Evolutionary conservation across 2,329 filamentous ascomycete genomes (phyloP), one percentile per base, ranked within the genome.

Genomic region (Fusarium coffeatum): DNA sequence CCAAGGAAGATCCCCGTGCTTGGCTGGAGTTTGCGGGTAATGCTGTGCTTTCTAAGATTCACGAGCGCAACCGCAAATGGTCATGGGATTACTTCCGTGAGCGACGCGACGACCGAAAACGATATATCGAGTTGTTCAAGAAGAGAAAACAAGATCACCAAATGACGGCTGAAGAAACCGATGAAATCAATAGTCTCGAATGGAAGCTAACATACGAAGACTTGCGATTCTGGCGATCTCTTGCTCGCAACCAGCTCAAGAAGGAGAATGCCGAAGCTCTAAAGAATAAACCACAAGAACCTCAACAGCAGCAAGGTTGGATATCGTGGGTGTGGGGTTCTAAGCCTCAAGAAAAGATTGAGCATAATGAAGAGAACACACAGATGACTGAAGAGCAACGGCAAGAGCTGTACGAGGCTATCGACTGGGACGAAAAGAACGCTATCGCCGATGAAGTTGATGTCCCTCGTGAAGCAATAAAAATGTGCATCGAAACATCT

Each of bases 401-500:
- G 43, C 94, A 98, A 78, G 95, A 99, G 80, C 87, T 99, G 12
- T 99, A 98, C 79, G 92, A 97, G 73, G 97, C 93, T 51, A 99
- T 99, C 74, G 96, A 98, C 75, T 99, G 95, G 90, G 93, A 99
- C 68, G 96, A 99, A 80, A 98, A 98, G 83, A 90, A 94, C 64
- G 93, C 92, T 3, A 86, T 99, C 41, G 87, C 93, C 0, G 94
- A 97, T 72, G 91, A 92, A 43, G 90, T 99, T 6, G 96, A 99
- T 73, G 85, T 94, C 32, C 97, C 97, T 0, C 89, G 93, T 56
- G 96, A 99, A 73, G 93, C 93, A 12, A 87, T 99, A 75, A 98
- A 98, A 80, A 86, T 98, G 79, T 93, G 98, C 77, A 84, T 99
- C 50, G 94, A 98, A 77, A 91, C 96, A 51, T 95, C 93, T 58